These are phyloP conservation scores for Rhodotorula kratochvilovae DNA, from an alignment of 768 basidiomycete species.

Conservation along the genomic window DNA sequence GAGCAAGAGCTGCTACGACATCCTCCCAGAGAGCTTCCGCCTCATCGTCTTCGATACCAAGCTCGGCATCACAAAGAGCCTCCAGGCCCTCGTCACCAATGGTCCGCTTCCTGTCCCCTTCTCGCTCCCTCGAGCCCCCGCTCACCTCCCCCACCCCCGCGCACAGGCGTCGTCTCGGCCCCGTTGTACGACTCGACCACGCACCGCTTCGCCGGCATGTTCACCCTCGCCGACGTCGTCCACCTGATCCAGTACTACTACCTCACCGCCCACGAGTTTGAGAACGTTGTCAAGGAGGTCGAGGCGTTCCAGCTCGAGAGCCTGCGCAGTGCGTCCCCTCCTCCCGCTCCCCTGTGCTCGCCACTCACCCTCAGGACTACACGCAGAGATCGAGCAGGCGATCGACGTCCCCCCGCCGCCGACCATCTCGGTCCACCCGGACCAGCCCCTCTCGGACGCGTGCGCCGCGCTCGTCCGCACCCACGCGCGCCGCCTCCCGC, in stretches of 20 bases:
- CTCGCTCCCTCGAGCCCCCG: neutral
- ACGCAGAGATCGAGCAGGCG: slow-evolving; percentile 81
- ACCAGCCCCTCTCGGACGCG: slow-evolving; percentile 81
- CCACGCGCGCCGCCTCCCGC: slow-evolving; percentile 86
- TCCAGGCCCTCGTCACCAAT: slow-evolving; percentile 73
- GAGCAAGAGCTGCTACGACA: slow-evolving; percentile 77
- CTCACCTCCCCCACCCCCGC: neutral
- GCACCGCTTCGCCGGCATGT: slow-evolving; percentile 93
- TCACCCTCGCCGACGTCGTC: slow-evolving; percentile 98
- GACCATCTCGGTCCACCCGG: slow-evolving; percentile 79
- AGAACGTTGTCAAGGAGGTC: slow-evolving; percentile 80
- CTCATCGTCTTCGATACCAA: slow-evolving; percentile 95
- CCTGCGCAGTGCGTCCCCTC: slow-evolving; percentile 64
- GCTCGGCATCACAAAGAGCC: slow-evolving; percentile 89
- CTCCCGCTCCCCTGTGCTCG: too few relatives aligned
- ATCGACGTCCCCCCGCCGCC: slow-evolving; percentile 90
- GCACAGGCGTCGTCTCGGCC: slow-evolving; percentile 87
- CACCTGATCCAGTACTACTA: slow-evolving; percentile 99
- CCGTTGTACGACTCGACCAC: slow-evolving; percentile 95
- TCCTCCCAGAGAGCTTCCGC: slow-evolving; percentile 88
- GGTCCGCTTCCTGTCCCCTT: slow-evolving; percentile 41
- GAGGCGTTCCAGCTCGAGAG: slow-evolving; percentile 85
- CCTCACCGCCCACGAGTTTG: slow-evolving; percentile 71
- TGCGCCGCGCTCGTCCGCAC: slow-evolving; percentile 86
- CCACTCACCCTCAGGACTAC: neutral